Percentiles rank a stretch among this genome's conserved stretches.
phyloP scores from a whole-genome alignment of 768 basidiomycete species.

The Lactifluus pinguis region DNA sequence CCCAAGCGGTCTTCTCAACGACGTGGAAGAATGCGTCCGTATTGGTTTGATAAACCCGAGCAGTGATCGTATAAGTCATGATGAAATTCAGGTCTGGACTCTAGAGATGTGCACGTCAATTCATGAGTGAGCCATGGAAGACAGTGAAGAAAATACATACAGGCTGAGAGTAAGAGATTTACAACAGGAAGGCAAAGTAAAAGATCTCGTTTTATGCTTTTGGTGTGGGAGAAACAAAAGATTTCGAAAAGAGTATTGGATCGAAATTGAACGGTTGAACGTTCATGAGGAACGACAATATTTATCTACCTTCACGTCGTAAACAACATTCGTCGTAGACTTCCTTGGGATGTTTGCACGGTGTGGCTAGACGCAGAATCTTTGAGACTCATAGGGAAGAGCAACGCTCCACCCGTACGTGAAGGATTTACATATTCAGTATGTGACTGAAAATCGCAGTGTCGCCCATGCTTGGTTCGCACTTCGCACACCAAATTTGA shows the following conservation, averaged over 20 bases:
- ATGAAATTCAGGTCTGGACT: not conserved
- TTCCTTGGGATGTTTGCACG: not conserved
- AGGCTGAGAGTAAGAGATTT: not conserved
- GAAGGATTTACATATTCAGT: too few species aligned
- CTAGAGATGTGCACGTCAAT: not conserved
- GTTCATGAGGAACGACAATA: not conserved
- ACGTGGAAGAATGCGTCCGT: slow-evolving; percentile 22
- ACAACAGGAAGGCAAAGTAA: not conserved
- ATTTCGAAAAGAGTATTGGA: not conserved
- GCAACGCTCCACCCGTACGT: not conserved
- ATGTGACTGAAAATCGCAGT: too few species aligned
- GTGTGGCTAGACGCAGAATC: too few species aligned
- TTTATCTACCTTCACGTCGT: not conserved
- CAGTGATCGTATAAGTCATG: slow-evolving; percentile 20
- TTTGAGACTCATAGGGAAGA: not conserved
- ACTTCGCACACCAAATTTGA: too few species aligned
- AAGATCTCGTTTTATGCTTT: not conserved
- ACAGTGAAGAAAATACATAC: not conserved
- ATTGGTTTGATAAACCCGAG: slow-evolving; percentile 19
- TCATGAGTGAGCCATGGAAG: not conserved
- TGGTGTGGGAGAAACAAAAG: not conserved
- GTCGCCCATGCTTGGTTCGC: too few species aligned
- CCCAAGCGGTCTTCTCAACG: slow-evolving; percentile 29
- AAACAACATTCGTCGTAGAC: not conserved
- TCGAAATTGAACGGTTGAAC: not conserved